phyloP scores from a whole-genome alignment of 2,329 filamentous ascomycete genomes.

The Arachnomyces sp. region DNA sequence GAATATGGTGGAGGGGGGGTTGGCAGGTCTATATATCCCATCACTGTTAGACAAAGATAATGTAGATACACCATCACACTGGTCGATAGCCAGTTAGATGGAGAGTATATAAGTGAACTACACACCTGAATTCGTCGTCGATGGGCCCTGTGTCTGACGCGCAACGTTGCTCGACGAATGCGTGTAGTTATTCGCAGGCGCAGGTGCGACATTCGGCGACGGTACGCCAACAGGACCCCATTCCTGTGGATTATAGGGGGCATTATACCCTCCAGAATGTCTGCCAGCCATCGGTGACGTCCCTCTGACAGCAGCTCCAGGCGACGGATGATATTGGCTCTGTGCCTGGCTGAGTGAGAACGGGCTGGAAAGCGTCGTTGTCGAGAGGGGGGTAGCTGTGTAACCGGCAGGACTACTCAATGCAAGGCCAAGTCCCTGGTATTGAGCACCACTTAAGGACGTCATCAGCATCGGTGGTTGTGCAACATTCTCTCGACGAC shows the following conservation, averaged over 20 bases:
- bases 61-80: too few species aligned
- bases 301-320: constrained; percentile 27
- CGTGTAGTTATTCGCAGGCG: constrained; percentile 22
- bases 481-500: constrained; percentile 35
- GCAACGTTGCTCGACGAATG: constrained; percentile 8
- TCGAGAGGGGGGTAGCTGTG: constrained; percentile 32
- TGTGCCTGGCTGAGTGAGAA: constrained; percentile 29
- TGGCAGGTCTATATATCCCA: constrained; percentile 22
- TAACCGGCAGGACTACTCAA: constrained; percentile 21
- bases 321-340: constrained; percentile 29
- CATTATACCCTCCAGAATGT: constrained; percentile 30
- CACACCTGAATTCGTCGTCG: constrained; percentile 23
- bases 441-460: constrained; percentile 29
- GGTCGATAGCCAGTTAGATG: neutral
- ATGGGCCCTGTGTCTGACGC: too few species aligned
- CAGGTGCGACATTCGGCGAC: constrained; percentile 19
- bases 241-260: constrained; percentile 42
- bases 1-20: constrained; percentile 33
- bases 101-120: constrained; percentile 5
- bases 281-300: constrained; percentile 37
- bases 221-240: constrained; percentile 35
- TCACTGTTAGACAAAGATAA: constrained; percentile 6
- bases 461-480: constrained; percentile 37
- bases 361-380: constrained; percentile 37
- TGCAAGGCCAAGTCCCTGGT: constrained; percentile 25